Evolutionary conservation across 2,329 filamentous ascomycete genomes (phyloP), one percentile per base, ranked within the genome.

Genomic region (Calonectria crousiana): DNA sequence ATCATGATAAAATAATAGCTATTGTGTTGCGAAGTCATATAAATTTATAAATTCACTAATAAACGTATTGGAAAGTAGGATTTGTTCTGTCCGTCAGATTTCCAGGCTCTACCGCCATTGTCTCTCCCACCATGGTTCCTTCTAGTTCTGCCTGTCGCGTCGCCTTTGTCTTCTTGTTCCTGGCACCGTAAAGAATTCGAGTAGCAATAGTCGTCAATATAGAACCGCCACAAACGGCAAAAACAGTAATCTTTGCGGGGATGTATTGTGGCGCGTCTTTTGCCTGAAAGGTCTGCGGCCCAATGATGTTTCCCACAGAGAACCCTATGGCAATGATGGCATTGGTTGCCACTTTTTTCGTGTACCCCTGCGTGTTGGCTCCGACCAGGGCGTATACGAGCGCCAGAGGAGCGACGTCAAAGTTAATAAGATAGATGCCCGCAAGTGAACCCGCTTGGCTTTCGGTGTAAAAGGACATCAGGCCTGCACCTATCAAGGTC

Each of bases 331-430:
- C 72, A 23, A 74, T 67, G 4, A 74, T 74, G 41, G 44, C 67
- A 26, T 74, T 74, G 23, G 72, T 71, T 3, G 72, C 70, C 47
- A 74, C 72, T 23, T 86, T 84, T 80, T 88, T 88, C 4, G 86
- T 88, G 77, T 88, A 88, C 5, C 87, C 86, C 4, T 84, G 87
- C 0, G 87, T 80, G 58, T 89, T 89, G 38, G 86, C 84, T 4
- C 87, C 86, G 4, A 88, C 87, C 77, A 90, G 84, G 71, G 89
- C 89, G 34, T 91, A 84, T 1, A 88, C 86, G 8, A 91, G 82
- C 0, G 90, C 89, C n/a, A 91, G 82, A 18, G 88, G 88, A 4
- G 87, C 86, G 6, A 91, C 89, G 74, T 86, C 90, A 3, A 87
- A 82, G 0, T 88, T 85, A 67, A 81, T 77, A 36, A 81, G 74